Evolutionary conservation across 257 asterid species (phyloP).

Genomic region (Prunella vulgaris): DNA sequence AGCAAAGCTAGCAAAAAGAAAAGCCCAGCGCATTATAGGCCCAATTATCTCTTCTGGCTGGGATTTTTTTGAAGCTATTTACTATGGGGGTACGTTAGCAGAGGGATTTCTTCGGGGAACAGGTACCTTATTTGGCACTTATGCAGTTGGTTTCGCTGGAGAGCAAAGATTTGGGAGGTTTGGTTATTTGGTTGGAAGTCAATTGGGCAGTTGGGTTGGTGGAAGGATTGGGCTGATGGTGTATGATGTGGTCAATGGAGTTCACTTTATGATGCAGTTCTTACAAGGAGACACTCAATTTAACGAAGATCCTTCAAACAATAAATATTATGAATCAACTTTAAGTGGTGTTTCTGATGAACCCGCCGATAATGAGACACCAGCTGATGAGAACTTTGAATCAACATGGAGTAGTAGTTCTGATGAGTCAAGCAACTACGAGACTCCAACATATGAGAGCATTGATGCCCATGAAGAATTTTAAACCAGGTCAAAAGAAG

Average conservation of each 20-base stretch:
- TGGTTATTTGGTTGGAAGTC: conserved; percentile 89
- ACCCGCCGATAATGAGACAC: conserved; percentile 30
- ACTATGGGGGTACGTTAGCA: conserved; percentile 79
- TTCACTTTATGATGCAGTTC: conserved; percentile 46
- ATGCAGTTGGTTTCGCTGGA: conserved; percentile 61
- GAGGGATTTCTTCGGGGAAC: conserved; percentile 90
- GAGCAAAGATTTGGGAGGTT: conserved; percentile 78
- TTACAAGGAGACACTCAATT: conserved; percentile 32
- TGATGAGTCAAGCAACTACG: conserved; percentile 38
- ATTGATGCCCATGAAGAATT: conserved; percentile 52
- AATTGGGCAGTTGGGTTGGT: conserved; percentile 93
- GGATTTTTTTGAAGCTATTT: conserved; percentile 91
- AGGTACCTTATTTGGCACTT: conserved; percentile 83
- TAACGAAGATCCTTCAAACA: conserved; percentile 21
- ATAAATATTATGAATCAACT: conserved; percentile 24
- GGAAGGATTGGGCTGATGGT: conserved; percentile 88
- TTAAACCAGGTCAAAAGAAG: conserved; percentile 34
- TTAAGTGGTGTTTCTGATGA: conserved; percentile 29
- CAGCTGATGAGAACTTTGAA: conserved; percentile 37
- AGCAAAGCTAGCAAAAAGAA: conserved; percentile 72
- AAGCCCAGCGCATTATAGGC: conserved; percentile 82
- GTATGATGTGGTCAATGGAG: conserved; percentile 79
- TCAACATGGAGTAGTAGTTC: conserved; percentile 27
- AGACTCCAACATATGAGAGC: conserved; percentile 30
- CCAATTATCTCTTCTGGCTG: conserved; percentile 93